These are phyloP conservation scores for Dipodascus geniculatus DNA, from an alignment of 805 yeast species.

Conservation along the genomic window DNA sequence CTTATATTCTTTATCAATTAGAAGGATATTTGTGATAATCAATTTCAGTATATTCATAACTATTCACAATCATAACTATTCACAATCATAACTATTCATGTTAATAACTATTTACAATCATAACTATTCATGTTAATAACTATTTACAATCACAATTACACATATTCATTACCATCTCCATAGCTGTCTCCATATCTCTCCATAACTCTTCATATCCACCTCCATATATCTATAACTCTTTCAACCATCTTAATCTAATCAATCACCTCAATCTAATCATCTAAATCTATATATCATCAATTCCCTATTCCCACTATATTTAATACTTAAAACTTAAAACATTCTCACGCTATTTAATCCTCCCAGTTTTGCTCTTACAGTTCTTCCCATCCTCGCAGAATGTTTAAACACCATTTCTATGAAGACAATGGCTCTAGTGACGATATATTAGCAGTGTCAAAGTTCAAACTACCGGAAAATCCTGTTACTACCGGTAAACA, in stretches of 20 bases:
- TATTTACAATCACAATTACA: not conserved
- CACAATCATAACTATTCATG: not conserved
- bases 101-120: not conserved
- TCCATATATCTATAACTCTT: too few species aligned
- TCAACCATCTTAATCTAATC: too few species aligned
- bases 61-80: not conserved
- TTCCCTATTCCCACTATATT: too few species aligned
- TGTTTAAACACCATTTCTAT: not conserved
- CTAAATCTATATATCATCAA: too few species aligned
- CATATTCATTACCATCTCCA: not conserved
- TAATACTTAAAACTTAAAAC: not conserved
- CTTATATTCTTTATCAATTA: slow-evolving; percentile 8
- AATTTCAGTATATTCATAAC: not conserved
- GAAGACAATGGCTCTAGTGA: not conserved
- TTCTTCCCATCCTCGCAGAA: too few species aligned
- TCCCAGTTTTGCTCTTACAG: not conserved
- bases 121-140: not conserved
- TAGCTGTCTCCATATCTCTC: too few species aligned
- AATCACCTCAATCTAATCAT: too few species aligned
- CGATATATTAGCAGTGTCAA: not conserved
- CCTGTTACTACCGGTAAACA: not conserved
- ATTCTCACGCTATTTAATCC: not conserved
- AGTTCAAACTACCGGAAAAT: not conserved
- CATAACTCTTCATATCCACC: too few species aligned
- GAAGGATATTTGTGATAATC: not conserved